These are phyloP conservation scores for Rhynchosporium secalis DNA, from an alignment of 2,329 filamentous ascomycete species.

Conservation along the genomic window DNA sequence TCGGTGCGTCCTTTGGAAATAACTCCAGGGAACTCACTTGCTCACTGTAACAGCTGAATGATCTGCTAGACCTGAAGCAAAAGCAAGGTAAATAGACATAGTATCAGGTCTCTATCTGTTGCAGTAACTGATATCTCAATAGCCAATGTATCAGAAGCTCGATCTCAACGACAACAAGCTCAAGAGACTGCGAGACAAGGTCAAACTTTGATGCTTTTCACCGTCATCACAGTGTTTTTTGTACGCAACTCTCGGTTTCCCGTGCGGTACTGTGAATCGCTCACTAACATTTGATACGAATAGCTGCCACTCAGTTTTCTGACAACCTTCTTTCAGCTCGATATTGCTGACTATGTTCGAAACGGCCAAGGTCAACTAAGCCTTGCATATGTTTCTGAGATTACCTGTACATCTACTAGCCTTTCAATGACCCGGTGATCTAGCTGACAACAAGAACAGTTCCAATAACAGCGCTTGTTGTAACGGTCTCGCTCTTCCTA, in stretches of 20 bases:
- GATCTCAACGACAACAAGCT: slow-evolving; percentile 10
- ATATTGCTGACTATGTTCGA: background rate
- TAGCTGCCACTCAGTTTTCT: slow-evolving; percentile 4
- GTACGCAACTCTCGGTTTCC: background rate
- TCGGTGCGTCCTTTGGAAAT: background rate
- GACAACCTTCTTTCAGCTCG: background rate
- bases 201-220: slow-evolving; percentile 11
- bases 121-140: background rate
- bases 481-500: background rate
- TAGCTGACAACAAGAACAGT: background rate
- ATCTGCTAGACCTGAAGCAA: slow-evolving; percentile 10
- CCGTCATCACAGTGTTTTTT: slow-evolving; percentile 8
- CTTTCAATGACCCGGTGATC: background rate
- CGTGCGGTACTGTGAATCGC: background rate
- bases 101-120: background rate
- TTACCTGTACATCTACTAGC: background rate
- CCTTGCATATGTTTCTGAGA: slow-evolving; percentile 3
- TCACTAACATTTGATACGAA: background rate
- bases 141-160: slow-evolving; percentile 9
- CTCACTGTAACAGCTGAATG: background rate
- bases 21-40: background rate
- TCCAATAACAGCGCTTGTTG: slow-evolving; percentile 4
- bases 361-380: slow-evolving; percentile 2
- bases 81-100: background rate
- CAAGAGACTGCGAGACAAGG: slow-evolving; percentile 11